Base-by-base conservation (phyloP, 352 stramenopile genomes). In the Pseudoperonospora humuli region DNA sequence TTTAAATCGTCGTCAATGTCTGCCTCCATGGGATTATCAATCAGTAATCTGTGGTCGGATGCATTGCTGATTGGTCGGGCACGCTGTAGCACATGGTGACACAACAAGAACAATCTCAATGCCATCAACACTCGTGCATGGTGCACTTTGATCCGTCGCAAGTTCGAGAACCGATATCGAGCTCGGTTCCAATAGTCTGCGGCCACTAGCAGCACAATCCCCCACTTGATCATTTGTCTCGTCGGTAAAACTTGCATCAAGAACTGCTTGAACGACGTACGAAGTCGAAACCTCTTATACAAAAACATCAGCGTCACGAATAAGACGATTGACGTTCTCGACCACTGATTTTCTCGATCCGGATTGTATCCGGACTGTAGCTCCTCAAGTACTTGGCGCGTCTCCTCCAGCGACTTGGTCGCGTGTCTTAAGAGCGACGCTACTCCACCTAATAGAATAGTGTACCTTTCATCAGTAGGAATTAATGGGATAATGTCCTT, bases 401-500 rank as follows among this genome's bases (percentile, higher is more conserved):
- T 93, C 49, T 93, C 81, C 10, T 87, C 62, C 13, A 93, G 64
- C 6, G 81, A 93, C 45, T 86, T 86, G 41, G 79, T 89, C 5
- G 80, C 81, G 41, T 93, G 76, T 5, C 76, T 65, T 20, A 93
- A 51, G n/a, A 93, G 61, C 26, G 81, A 89, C 14, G 69, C 74
- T 17, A 93, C 48, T 15, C 81, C 81, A 28, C 81, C 81, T 1
- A 74, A 88, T 7, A 93, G 52, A 39, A 93, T 88, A 15, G 81
- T 88, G 57, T 77, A 89, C 20, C 78, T 67, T 46, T 90, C 75
- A 46, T 86, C 72, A 3, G 66, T 84, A 7, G 78, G 78, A 20
- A 93, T 93, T 18, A 93, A 58, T 26, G 81, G 81, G 31, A 93
- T 91, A 52, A 93, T 85, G 49, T 93, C 81, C 49, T 93, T 93